These are phyloP conservation scores for Aleurites moluccanus DNA, from an alignment of 441 rosid genomes.

Conservation along the genomic window DNA sequence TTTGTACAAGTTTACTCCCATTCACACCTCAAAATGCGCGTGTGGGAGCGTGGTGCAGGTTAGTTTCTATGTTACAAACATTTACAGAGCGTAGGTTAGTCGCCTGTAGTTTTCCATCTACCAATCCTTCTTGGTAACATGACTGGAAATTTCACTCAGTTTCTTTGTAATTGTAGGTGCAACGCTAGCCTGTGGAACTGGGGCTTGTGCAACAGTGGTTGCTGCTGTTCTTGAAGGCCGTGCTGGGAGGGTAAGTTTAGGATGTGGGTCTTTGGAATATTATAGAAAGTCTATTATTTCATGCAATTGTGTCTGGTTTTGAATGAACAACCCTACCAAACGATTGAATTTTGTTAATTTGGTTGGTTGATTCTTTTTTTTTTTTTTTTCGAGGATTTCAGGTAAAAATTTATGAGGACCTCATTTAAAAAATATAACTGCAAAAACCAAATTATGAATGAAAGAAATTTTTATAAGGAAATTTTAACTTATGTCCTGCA, in stretches of 20 bases:
- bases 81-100: background rate
- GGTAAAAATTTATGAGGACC: background rate
- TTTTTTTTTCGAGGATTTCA: background rate
- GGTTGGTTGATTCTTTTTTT: background rate
- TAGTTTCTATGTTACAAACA: conserved; percentile 19
- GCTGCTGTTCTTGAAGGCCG: conserved; percentile 96
- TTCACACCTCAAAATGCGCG: conserved; percentile 90
- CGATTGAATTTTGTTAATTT: background rate
- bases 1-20: conserved; percentile 80
- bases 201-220: conserved; percentile 93
- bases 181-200: conserved; percentile 96
- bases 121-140: background rate
- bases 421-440: background rate
- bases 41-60: conserved; percentile 99
- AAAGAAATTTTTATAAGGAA: background rate
- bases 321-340: background rate
- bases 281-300: background rate
- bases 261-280: background rate
- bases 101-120: conserved; percentile 3
- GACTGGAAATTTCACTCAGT: background rate
- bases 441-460: background rate
- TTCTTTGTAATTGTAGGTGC: conserved; percentile 53
- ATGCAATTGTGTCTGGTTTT: background rate
- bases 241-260: conserved; percentile 68
- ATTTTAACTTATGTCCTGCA: background rate